Evolutionary conservation across 495 filamentous ascomycete genomes (phyloP), one percentile per base, ranked within the genome.

Genomic region (Venustampulla echinocandica): DNA sequence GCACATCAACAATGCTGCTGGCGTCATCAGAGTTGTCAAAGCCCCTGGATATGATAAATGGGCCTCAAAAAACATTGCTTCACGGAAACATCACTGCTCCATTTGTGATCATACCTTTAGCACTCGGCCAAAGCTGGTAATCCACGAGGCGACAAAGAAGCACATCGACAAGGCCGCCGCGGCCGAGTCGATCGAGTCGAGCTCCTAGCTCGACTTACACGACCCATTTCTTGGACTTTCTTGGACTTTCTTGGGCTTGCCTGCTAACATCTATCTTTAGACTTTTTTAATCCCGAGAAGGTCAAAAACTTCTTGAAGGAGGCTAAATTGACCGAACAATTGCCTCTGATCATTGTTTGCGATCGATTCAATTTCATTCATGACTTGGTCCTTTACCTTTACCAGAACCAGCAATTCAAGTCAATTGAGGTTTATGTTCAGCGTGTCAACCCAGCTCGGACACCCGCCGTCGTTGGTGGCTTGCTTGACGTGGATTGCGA

Each of bases 301-400:
- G 90, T 97, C 39, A 96, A 96, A 72, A 99, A 99, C 73, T 99
- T 97, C 79, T 73, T 99, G 43, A 99, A 97, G 69, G 93, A 99
- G 64, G 90, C 92, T 30, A 82, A 80, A 53, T 74, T 99, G 46
- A 82, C 80, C 4, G 92, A 97, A 65, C 89, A 95, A 68, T 75
- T 97, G 35, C 93, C 93, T 13, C 71, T 99, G 46, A 97, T 99
- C 69, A 94, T 97, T 59, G 93, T 99, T 51, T 97, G 93, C 67
- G 93, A 99, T 56, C 87, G 90, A 14, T 95, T 93, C 76, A 94
- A 96, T 69, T 90, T 99, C 61, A 87, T 96, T 47, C 93, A 99
- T 58, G 93, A 99, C 61, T 63, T 99, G 57, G 85, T 99, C 20
- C 76, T 97, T 18, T 97, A 95, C 64, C 85, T 99, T 19, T 99